Conservation (phyloP, 208 protist species). For the Wallacemonas rigidus region DNA sequence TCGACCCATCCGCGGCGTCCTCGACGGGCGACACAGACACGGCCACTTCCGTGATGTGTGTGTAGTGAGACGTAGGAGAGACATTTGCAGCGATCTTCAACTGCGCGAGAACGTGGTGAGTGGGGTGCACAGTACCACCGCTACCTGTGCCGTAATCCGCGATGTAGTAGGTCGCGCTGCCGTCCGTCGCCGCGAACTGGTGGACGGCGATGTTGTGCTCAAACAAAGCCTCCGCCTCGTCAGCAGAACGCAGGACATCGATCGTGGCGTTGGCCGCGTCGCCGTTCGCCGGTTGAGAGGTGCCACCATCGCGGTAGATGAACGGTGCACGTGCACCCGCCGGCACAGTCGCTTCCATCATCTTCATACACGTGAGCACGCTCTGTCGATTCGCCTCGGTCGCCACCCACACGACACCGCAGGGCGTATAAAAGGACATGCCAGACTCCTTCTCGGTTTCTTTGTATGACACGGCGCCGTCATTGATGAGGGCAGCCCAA, state of each 20-base stretch:
- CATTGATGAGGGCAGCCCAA: slow-evolving; percentile 25
- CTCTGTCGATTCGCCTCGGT: slow-evolving; percentile 6
- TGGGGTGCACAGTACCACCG: slow-evolving; percentile 32
- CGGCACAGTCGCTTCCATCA: slow-evolving; percentile 13
- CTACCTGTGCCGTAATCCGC: slow-evolving; percentile 20
- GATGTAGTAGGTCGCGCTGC: slow-evolving; percentile 28
- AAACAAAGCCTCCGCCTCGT: slow-evolving; percentile 21
- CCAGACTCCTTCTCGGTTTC: slow-evolving; percentile 25
- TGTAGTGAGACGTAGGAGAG: slow-evolving; percentile 15
- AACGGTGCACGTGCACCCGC: slow-evolving; percentile 13
- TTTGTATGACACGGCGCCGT: slow-evolving; percentile 18
- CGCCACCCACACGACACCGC: slow-evolving; percentile 24
- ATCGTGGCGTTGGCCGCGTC: slow-evolving; percentile 22
- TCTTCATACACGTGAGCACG: slow-evolving; percentile 13
- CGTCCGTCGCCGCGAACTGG: slow-evolving; percentile 18
- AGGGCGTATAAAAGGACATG: slow-evolving; percentile 25
- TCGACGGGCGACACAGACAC: not conserved
- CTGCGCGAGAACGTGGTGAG: slow-evolving; percentile 26
- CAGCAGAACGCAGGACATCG: slow-evolving; percentile 8
- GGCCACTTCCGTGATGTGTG: slow-evolving; percentile 20
- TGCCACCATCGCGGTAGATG: slow-evolving; percentile 8
- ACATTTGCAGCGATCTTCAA: slow-evolving; percentile 16
- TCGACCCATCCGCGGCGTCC: slow-evolving; percentile 1
- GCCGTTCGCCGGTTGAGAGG: not conserved
- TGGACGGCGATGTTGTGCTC: slow-evolving; percentile 15